Conservation (phyloP, 2,329 filamentous ascomycete species). For the Helotiales sp. region DNA sequence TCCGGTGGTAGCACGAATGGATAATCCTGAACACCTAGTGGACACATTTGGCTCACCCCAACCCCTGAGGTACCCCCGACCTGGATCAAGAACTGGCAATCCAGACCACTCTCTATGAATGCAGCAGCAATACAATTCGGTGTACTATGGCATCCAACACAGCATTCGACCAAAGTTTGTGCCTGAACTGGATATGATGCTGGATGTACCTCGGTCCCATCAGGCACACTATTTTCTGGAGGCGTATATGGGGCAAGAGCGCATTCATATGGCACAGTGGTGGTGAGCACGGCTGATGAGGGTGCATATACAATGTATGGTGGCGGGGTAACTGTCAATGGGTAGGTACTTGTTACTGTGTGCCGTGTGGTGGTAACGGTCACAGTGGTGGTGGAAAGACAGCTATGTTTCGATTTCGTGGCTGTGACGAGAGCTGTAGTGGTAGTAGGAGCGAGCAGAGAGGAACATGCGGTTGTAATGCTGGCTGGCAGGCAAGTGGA, state of each 20-base stretch:
- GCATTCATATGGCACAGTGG: not conserved
- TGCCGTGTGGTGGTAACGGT: constrained; percentile 1
- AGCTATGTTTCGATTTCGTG: not conserved
- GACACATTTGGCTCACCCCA: not conserved
- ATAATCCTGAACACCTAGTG: not conserved
- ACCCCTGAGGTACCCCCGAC: not conserved
- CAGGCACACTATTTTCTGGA: not conserved
- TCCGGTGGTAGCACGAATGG: not conserved
- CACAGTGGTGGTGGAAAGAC: not conserved
- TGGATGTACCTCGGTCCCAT: not conserved
- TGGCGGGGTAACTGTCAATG: not conserved
- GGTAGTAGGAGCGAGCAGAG: not conserved
- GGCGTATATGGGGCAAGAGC: not conserved
- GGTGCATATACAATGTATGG: not conserved
- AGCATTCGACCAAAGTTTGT: not conserved
- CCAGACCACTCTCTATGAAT: not conserved
- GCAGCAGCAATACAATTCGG: not conserved
- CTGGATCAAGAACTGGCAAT: not conserved
- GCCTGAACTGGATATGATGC: not conserved
- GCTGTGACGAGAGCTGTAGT: not conserved
- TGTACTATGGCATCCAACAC: not conserved
- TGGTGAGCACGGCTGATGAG: not conserved
- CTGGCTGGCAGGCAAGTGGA: not conserved
- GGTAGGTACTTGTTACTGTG: not conserved
- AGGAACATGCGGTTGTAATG: not conserved